A percentile compares a stretch with the other conserved stretches of the same genome.
Evolutionary conservation across 768 basidiomycete species (phyloP).

Genomic region (Cystofilobasidium ferigula): DNA sequence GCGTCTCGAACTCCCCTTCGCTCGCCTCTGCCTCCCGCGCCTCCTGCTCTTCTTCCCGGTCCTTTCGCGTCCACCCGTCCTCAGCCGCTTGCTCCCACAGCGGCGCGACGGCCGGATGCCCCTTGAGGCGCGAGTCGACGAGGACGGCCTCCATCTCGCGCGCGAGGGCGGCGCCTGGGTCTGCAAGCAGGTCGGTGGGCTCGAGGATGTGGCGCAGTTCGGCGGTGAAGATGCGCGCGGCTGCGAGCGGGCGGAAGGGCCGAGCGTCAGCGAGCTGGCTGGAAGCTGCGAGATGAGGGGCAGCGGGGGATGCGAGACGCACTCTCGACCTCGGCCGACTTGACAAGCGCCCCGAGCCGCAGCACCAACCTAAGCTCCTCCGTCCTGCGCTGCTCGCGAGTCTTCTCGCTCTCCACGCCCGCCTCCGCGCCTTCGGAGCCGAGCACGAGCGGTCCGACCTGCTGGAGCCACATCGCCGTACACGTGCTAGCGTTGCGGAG

Average conservation of each 20-base stretch:
- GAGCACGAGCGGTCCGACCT: constrained; percentile 20
- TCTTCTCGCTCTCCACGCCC: neutral
- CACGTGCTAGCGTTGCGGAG: constrained; percentile 11
- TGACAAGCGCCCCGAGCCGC: constrained; percentile 3
- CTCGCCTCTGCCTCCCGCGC: neutral
- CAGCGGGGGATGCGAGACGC: neutral
- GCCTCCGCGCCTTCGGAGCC: neutral
- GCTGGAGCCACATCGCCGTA: constrained; percentile 8
- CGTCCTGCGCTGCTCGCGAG: neutral
- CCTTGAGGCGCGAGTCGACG: constrained; percentile 18
- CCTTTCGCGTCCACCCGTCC: neutral
- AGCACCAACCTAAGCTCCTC: neutral
- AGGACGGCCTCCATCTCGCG: constrained; percentile 18
- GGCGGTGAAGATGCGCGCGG: constrained; percentile 6
- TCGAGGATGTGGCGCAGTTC: constrained; percentile 7
- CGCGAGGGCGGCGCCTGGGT: neutral
- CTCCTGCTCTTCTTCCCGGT: neutral
- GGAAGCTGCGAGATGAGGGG: neutral
- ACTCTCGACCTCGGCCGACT: constrained; percentile 10
- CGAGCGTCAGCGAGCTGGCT: neutral
- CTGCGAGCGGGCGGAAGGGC: neutral
- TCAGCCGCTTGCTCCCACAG: constrained; percentile 14
- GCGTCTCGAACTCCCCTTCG: too few species aligned
- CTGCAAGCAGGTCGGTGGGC: neutral
- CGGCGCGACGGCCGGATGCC: constrained; percentile 22